phyloP scores from a whole-genome alignment of 768 basidiomycete genomes.

The Phaffia tasmanica region DNA sequence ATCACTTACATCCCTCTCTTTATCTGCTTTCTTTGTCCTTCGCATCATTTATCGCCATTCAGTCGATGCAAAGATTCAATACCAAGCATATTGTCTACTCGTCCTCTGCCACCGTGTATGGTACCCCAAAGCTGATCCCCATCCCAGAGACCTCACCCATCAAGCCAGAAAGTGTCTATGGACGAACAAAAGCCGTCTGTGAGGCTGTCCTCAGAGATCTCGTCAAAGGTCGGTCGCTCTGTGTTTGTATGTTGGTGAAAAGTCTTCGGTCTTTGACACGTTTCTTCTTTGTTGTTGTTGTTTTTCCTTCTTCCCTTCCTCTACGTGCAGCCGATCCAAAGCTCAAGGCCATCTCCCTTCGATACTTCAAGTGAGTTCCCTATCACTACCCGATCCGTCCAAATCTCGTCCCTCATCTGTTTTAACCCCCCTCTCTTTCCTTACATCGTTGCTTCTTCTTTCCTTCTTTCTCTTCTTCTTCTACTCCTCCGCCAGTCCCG shows the following conservation, averaged over 20 bases:
- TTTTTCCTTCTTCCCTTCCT: not conserved
- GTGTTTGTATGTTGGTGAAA: not conserved
- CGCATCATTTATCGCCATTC: slow-evolving; percentile 32
- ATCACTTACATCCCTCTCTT: not conserved
- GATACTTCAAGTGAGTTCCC: slow-evolving; percentile 80
- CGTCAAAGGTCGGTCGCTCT: slow-evolving; percentile 40
- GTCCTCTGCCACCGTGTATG: slow-evolving; percentile 96
- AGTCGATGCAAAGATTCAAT: slow-evolving; percentile 73
- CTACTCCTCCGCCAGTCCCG: slow-evolving; percentile 51
- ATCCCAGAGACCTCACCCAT: slow-evolving; percentile 86
- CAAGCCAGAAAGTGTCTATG: slow-evolving; percentile 83
- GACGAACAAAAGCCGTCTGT: slow-evolving; percentile 88
- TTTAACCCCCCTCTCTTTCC: slow-evolving; percentile 12
- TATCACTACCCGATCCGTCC: not conserved
- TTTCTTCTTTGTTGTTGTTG: slow-evolving; percentile 26
- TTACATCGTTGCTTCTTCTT: too few relatives aligned
- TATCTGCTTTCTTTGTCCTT: not conserved
- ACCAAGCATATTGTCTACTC: slow-evolving; percentile 88
- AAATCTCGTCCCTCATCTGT: slow-evolving; percentile 8
- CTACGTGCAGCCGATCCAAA: slow-evolving; percentile 51
- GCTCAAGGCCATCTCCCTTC: slow-evolving; percentile 57
- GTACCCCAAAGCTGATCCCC: slow-evolving; percentile 79
- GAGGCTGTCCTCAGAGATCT: slow-evolving; percentile 83
- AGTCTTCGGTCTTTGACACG: not conserved
- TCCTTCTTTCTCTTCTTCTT: slow-evolving; percentile 3